Evolutionary conservation across 352 stramenopile genomes (phyloP), one percentile per base, ranked within the genome.

Genomic region (Globisporangium spinosum): DNA sequence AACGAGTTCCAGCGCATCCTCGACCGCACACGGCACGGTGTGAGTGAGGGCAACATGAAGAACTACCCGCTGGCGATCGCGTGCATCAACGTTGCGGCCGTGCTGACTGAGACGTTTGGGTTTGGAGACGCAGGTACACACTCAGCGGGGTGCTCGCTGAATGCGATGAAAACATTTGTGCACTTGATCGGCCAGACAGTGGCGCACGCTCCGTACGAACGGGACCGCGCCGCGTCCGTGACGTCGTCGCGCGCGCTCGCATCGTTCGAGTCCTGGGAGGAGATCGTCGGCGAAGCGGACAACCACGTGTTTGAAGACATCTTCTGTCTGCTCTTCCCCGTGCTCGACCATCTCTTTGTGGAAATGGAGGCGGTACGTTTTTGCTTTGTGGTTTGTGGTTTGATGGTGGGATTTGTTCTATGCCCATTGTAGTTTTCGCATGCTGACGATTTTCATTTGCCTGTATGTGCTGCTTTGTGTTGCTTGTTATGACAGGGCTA

Each of bases 261-360:
- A 12, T 72, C 72, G 17, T 90, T 90, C 58, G 66, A 84, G 22
- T 80, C 75, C 8, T 95, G 87, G 88, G 82, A 93, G 8, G 86
- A 95, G 27, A 75, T 95, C 20, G 65, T 90, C 15, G 67, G 75
- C 17, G 86, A 93, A 32, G 71, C 80, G 6, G 76, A 88, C 51
- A 95, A 93, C 70, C 79, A 91, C 69, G 88, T 94, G 47, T 95
- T 94, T 64, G 88, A 95, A 74, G 84, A 86, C 17, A 88, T 95
- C 22, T 95, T 95, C 68, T 93, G 86, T 51, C 54, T 93, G 35
- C 69, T 94, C 2, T 94, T 94, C 63, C 88, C 88, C 5, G 74
- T 93, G 43, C 67, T 95, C 58, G 88, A 95, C 64, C 73, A 70
- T n/a, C 75, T 95, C 43, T 95, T 95, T 71, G 88, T 95, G 51